Evolutionary conservation across 805 yeast species (phyloP).

Genomic region (Pichia exigua): DNA sequence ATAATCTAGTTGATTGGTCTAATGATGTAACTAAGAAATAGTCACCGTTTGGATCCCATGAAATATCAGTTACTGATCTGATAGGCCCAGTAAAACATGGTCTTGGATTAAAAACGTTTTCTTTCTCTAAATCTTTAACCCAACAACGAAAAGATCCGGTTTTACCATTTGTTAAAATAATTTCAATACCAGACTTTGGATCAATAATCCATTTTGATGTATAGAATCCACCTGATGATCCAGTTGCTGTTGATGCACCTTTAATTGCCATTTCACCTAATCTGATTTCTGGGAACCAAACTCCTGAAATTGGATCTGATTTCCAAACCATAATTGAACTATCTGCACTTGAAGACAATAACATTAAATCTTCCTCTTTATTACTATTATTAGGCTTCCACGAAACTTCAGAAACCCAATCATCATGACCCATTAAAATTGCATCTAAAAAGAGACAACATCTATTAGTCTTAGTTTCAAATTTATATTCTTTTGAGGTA

Average conservation of each 20-base stretch:
- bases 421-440: constrained; percentile 94
- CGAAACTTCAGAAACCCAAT: constrained; percentile 80
- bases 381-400: constrained; percentile 61
- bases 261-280: constrained; percentile 90
- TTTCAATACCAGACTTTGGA: constrained; percentile 28
- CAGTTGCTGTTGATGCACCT: constrained; percentile 98
- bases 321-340: constrained; percentile 92
- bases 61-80: constrained; percentile 64
- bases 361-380: constrained; percentile 32
- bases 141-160: constrained; percentile 91
- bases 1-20: constrained; percentile 89
- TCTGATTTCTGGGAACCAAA: constrained; percentile 78
- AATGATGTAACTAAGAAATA: constrained; percentile 71
- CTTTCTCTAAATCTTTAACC: constrained; percentile 23
- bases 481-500: constrained; percentile 66
- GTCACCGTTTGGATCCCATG: constrained; percentile 64
- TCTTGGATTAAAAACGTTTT: constrained; percentile 24
- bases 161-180: constrained; percentile 74
- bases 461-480: constrained; percentile 33
- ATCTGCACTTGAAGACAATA: constrained; percentile 86
- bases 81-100: constrained; percentile 72
- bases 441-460: constrained; percentile 76
- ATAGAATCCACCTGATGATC: constrained; percentile 71
- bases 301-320: constrained; percentile 77
- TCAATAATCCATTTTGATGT: constrained; percentile 59